A percentile compares a stretch with the other conserved stretches of the same genome.
Evolutionary conservation across 495 filamentous ascomycete genomes (phyloP).

Genomic region (Cercophora scortea): DNA sequence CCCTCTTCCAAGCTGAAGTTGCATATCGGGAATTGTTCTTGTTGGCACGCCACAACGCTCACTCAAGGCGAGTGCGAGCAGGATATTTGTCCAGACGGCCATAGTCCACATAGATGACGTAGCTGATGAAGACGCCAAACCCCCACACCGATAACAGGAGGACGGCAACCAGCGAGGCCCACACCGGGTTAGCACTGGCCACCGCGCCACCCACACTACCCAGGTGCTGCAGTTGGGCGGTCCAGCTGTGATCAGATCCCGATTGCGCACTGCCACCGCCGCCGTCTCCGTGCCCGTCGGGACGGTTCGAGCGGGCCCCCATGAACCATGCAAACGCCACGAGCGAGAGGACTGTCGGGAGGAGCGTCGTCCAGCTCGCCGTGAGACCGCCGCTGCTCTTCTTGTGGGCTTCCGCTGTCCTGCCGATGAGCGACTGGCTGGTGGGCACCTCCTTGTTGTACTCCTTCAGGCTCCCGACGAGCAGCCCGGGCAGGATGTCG

Average conservation of each 20-base stretch:
- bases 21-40: neutral
- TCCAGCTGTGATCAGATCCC: neutral
- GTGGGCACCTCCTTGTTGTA: neutral
- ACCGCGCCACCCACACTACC: neutral
- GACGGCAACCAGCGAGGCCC: neutral
- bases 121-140: neutral
- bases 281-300: too few species aligned
- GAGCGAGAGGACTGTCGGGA: neutral
- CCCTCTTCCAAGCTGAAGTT: neutral
- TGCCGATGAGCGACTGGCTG: neutral
- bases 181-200: neutral
- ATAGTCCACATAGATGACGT: neutral
- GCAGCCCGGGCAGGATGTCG: neutral
- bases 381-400: neutral
- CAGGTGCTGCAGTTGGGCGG: neutral
- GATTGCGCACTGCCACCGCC: neutral
- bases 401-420: neutral
- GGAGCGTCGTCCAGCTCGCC: neutral
- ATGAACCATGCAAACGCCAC: neutral
- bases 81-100: neutral
- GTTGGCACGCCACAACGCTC: neutral
- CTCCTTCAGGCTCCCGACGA: neutral
- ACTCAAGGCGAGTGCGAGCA: neutral
- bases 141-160: neutral
- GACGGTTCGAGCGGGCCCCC: neutral